These are phyloP conservation scores for Melaleuca quinquenervia DNA, from an alignment of 345 rosid species.

Conservation along the genomic window DNA sequence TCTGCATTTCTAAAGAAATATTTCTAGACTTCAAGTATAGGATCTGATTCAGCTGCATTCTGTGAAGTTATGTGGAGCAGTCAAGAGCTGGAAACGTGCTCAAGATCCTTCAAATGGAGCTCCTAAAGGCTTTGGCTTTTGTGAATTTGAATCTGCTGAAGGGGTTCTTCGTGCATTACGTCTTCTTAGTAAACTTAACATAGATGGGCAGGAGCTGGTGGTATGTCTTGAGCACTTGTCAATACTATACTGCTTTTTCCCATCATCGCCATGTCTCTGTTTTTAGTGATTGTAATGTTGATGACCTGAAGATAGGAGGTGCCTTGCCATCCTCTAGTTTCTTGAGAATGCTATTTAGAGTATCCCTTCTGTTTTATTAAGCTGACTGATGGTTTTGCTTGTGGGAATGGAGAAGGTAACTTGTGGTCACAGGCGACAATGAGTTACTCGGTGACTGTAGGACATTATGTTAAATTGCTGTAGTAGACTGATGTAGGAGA, in stretches of 20 bases:
- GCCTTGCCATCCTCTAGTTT: neutral
- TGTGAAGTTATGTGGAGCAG: slow-evolving; percentile 82
- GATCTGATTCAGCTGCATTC: neutral
- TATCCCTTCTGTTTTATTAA: neutral
- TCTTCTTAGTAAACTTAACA: slow-evolving; percentile 67
- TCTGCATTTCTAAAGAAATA: neutral
- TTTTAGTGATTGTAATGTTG: neutral
- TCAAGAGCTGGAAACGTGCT: slow-evolving; percentile 83
- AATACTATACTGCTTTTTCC: neutral
- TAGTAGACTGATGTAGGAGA: neutral
- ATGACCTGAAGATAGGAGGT: neutral
- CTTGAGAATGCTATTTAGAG: neutral
- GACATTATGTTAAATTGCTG: neutral
- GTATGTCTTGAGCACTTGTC: slow-evolving; percentile 29
- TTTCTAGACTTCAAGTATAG: neutral
- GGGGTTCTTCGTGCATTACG: slow-evolving; percentile 95
- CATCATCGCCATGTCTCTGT: neutral
- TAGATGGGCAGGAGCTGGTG: slow-evolving; percentile 91
- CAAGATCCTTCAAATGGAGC: slow-evolving; percentile 76
- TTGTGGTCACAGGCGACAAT: neutral
- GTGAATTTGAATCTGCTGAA: slow-evolving; percentile 93
- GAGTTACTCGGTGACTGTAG: neutral
- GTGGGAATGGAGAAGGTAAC: neutral
- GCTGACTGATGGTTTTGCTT: neutral
- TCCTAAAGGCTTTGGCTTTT: slow-evolving; percentile 88